phyloP scores from a whole-genome alignment of 1,139 yeast genomes.

The Cylindricascospora bacillispora region DNA sequence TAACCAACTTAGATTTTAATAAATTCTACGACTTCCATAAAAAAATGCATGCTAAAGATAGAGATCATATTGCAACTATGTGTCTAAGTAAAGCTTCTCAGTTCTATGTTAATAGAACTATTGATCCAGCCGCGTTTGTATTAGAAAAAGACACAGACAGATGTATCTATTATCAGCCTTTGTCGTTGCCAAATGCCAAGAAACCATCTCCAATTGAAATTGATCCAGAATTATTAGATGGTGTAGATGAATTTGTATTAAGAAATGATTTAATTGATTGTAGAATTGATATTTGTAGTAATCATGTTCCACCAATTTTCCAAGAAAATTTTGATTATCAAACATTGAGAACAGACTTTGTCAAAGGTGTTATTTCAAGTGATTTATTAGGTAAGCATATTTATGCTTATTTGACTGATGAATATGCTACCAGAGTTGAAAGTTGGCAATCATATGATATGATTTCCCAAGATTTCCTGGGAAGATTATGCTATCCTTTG shows the following conservation, averaged over 20 bases:
- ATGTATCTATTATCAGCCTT: conserved; percentile 72
- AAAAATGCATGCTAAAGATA: conserved; percentile 57
- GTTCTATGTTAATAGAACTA: conserved; percentile 72
- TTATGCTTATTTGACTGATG: conserved; percentile 67
- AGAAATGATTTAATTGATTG: conserved; percentile 93
- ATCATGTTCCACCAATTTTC: conserved; percentile 88
- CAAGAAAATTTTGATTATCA: conserved; percentile 96
- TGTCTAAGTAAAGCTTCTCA: conserved; percentile 78
- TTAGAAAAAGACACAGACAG: conserved; percentile 60
- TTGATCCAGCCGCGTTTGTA: conserved; percentile 74
- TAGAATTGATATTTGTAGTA: conserved; percentile 88
- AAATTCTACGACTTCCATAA: conserved; percentile 65
- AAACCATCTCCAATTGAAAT: conserved; percentile 44
- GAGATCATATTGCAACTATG: conserved; percentile 89
- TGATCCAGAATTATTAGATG: conserved; percentile 76
- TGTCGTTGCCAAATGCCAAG: conserved; percentile 48
- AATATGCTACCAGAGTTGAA: conserved; percentile 89
- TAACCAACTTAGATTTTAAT: conserved; percentile 73
- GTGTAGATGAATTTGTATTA: conserved; percentile 62
- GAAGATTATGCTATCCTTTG: conserved; percentile 87
- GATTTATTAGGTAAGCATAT: conserved; percentile 86
- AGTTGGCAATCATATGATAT: conserved; percentile 90
- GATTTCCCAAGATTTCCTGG: conserved; percentile 77
- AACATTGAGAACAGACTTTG: conserved; percentile 70
- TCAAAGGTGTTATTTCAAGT: conserved; percentile 79